Evolutionary conservation across 352 stramenopile species (phyloP).

Genomic region (Globisporangium radiosum): DNA sequence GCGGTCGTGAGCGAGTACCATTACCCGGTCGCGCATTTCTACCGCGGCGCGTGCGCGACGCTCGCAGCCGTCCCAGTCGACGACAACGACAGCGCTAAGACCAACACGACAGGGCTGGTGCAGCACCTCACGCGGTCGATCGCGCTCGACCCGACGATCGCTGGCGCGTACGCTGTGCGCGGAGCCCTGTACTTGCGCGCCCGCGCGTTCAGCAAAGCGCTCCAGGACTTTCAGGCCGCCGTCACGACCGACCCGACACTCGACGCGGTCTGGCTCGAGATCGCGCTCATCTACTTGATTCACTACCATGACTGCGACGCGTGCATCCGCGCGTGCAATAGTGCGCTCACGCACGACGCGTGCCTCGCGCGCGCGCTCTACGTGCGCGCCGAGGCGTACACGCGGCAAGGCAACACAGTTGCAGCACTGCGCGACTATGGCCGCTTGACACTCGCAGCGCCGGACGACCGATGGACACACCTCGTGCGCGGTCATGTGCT

Average conservation of each 20-base stretch:
- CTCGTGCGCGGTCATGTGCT: constrained; percentile 52
- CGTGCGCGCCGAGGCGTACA: constrained; percentile 57
- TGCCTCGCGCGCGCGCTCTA: constrained; percentile 56
- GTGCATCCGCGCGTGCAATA: constrained; percentile 59
- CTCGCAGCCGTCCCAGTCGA: constrained; percentile 24
- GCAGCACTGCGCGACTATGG: constrained; percentile 60
- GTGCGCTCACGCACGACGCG: constrained; percentile 55
- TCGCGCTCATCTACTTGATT: constrained; percentile 72
- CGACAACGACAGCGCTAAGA: constrained; percentile 4
- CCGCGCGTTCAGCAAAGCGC: constrained; percentile 63
- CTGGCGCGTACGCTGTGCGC: constrained; percentile 64
- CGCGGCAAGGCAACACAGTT: constrained; percentile 45
- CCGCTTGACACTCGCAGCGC: constrained; percentile 48
- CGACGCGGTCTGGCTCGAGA: constrained; percentile 75
- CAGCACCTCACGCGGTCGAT: constrained; percentile 59
- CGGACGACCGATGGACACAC: constrained; percentile 54
- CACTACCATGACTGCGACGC: constrained; percentile 73
- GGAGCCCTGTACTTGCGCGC: constrained; percentile 63
- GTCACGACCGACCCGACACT: constrained; percentile 67
- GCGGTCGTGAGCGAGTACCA: constrained; percentile 76
- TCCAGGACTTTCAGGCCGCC: constrained; percentile 78
- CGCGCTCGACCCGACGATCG: constrained; percentile 67
- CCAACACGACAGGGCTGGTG: constrained; percentile 22
- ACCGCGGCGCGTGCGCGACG: constrained; percentile 57
- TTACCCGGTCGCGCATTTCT: constrained; percentile 75